phyloP scores from a whole-genome alignment of 192 early-diverging fungal genomes.

The Coemansia sp. region DNA sequence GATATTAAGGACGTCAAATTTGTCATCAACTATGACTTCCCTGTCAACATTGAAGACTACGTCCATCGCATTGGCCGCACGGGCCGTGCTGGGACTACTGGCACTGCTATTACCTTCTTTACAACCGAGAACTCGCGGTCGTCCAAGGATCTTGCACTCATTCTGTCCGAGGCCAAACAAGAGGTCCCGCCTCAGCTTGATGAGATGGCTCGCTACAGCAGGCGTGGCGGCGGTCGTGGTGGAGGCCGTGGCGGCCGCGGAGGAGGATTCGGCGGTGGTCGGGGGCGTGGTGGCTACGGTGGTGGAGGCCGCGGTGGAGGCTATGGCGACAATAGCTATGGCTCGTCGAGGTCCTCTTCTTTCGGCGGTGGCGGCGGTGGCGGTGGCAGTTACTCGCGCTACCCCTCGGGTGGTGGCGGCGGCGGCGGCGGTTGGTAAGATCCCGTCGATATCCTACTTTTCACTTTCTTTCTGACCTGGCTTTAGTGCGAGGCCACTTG shows the following conservation, averaged over 20 bases:
- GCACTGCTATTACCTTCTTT: slow-evolving; percentile 93
- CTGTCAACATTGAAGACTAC: slow-evolving; percentile 87
- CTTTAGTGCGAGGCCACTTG: not conserved
- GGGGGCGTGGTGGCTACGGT: slow-evolving; percentile 26
- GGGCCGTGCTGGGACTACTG: slow-evolving; percentile 87
- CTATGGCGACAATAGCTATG: slow-evolving; percentile 9
- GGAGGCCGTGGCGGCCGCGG: slow-evolving; percentile 23
- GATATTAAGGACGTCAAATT: slow-evolving; percentile 95
- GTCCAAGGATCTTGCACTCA: slow-evolving; percentile 81
- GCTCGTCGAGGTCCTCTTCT: slow-evolving; percentile 1
- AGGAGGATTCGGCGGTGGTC: slow-evolving; percentile 22
- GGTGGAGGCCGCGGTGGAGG: slow-evolving; percentile 20
- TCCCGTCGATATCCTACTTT: not conserved
- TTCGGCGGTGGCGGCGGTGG: slow-evolving; percentile 1
- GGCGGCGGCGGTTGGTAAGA: slow-evolving; percentile 18
- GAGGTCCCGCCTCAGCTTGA: slow-evolving; percentile 78
- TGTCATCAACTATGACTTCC: slow-evolving; percentile 97
- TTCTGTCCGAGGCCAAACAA: slow-evolving; percentile 90
- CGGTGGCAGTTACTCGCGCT: slow-evolving; percentile 28
- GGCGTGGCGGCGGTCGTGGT: slow-evolving; percentile 48
- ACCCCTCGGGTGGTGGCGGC: slow-evolving; percentile 13
- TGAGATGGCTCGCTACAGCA: slow-evolving; percentile 64
- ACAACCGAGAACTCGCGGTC: slow-evolving; percentile 83
- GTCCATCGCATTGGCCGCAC: slow-evolving; percentile 97
- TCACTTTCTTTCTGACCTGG: not conserved